Evolutionary conservation across 345 rosid genomes (phyloP).

Genomic region (Bruguiera gymnorhiza): DNA sequence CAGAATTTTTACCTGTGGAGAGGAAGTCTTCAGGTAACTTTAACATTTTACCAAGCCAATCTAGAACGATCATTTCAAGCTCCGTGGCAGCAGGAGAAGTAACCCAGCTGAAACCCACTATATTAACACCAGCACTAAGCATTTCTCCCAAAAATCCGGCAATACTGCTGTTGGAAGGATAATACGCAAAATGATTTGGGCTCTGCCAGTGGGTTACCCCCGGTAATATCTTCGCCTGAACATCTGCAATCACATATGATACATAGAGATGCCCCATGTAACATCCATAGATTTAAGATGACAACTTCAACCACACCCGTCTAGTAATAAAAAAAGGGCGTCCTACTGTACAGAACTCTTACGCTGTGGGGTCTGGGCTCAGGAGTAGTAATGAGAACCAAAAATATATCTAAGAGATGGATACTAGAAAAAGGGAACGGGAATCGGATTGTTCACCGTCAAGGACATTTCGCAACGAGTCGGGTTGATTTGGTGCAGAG

Average conservation of each 20-base stretch:
- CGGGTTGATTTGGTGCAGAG: slow-evolving; percentile 80
- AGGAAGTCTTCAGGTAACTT: slow-evolving; percentile 71
- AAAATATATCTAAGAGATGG: too few species aligned
- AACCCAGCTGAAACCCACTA: slow-evolving; percentile 91
- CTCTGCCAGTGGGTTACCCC: slow-evolving; percentile 95
- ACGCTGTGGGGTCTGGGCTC: too few species aligned
- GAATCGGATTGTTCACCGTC: slow-evolving; percentile 44
- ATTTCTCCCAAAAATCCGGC: slow-evolving; percentile 95
- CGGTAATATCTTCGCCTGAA: slow-evolving; percentile 65
- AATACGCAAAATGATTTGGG: slow-evolving; percentile 75
- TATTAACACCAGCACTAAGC: slow-evolving; percentile 83
- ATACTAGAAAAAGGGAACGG: too few species aligned
- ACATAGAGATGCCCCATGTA: neutral
- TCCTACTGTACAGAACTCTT: too few species aligned
- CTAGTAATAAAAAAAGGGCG: neutral
- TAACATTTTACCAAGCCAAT: slow-evolving; percentile 79
- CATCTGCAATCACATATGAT: slow-evolving; percentile 39
- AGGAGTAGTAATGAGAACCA: neutral
- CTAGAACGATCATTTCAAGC: slow-evolving; percentile 85
- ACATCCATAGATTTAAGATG: neutral
- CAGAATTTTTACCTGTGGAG: slow-evolving; percentile 50
- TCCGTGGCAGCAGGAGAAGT: slow-evolving; percentile 94
- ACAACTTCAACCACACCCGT: neutral
- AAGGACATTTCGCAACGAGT: slow-evolving; percentile 66
- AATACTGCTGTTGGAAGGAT: slow-evolving; percentile 80